These are phyloP conservation scores for Sugiyamaella neomexicana DNA, from an alignment of 1,139 yeast species.

Conservation along the genomic window DNA sequence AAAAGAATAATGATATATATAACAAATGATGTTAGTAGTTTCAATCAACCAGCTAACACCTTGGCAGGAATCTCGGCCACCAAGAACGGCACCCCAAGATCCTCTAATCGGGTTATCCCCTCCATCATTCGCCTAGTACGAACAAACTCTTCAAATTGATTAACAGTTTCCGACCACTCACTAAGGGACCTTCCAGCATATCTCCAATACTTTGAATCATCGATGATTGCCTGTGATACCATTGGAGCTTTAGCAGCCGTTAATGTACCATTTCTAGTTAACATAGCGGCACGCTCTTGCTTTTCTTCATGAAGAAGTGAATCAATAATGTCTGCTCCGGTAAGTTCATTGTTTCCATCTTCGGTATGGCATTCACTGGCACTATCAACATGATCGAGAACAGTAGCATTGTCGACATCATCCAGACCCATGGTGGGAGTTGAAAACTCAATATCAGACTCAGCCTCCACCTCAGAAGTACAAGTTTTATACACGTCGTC, in stretches of 20 bases:
- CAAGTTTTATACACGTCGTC: slow-evolving; percentile 17
- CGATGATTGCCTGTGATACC: slow-evolving; percentile 21
- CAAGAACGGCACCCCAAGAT: slow-evolving; percentile 46
- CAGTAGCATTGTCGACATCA: slow-evolving; percentile 1
- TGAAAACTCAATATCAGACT: slow-evolving; percentile 5
- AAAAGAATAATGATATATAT: slow-evolving; percentile 7
- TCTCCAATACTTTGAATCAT: slow-evolving; percentile 36
- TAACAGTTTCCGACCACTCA: slow-evolving; percentile 60
- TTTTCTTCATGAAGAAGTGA: slow-evolving; percentile 8
- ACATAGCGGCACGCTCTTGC: not conserved
- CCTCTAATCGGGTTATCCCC: slow-evolving; percentile 37
- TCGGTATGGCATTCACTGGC: not conserved
- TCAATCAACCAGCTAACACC: slow-evolving; percentile 27
- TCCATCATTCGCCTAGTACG: slow-evolving; percentile 34
- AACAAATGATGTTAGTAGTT: not conserved
- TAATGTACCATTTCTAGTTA: not conserved
- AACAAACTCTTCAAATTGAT: slow-evolving; percentile 60
- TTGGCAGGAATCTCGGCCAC: slow-evolving; percentile 45
- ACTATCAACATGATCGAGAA: slow-evolving; percentile 7
- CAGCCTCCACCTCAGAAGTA: slow-evolving; percentile 18
- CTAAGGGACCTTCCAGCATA: slow-evolving; percentile 63
- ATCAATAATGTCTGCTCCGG: slow-evolving; percentile 8
- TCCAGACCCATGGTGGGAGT: not conserved
- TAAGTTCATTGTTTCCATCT: slow-evolving; percentile 8
- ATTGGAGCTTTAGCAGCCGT: not conserved